A percentile compares a stretch with the other conserved stretches of the same genome.
Evolutionary conservation across 495 filamentous ascomycete species (phyloP).

Genomic region (Parathielavia hyrcaniae): DNA sequence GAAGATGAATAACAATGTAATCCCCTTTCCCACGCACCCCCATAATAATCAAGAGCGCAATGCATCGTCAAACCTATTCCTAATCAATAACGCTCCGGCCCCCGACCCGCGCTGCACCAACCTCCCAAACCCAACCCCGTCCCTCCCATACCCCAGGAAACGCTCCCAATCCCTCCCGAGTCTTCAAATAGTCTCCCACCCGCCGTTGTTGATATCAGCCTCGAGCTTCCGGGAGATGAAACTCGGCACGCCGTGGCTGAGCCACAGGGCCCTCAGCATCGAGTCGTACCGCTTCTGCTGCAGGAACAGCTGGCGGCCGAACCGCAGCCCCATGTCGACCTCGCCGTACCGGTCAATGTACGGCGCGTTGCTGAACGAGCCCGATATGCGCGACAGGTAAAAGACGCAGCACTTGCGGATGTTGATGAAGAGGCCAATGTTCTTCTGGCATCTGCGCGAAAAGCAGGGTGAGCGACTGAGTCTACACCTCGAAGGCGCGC

Average conservation of each 20-base stretch:
- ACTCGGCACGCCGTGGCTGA: slow-evolving; percentile 80
- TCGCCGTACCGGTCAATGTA: slow-evolving; percentile 95
- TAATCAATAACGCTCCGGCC: too few relatives aligned
- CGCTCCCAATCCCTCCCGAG: too few relatives aligned
- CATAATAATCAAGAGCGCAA: too few relatives aligned
- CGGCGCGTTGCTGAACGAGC: slow-evolving; percentile 78
- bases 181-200: slow-evolving; percentile 76
- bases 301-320: slow-evolving; percentile 77
- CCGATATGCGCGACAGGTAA: slow-evolving; percentile 73
- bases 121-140: neutral
- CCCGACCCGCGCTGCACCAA: too few relatives aligned
- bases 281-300: slow-evolving; percentile 91
- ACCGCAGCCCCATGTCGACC: slow-evolving; percentile 76
- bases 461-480: slow-evolving; percentile 12
- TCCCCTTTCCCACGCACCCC: too few relatives aligned
- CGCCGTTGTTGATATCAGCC: slow-evolving; percentile 90
- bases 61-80: too few relatives aligned
- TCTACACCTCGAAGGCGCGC: neutral
- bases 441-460: slow-evolving; percentile 66
- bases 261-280: slow-evolving; percentile 77
- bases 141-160: neutral
- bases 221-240: slow-evolving; percentile 84
- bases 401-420: slow-evolving; percentile 89
- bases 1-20: too few relatives aligned
- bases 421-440: slow-evolving; percentile 88